phyloP scores from a whole-genome alignment of 1,284 basidiomycete species.

The Chalciporus piperatoides region DNA sequence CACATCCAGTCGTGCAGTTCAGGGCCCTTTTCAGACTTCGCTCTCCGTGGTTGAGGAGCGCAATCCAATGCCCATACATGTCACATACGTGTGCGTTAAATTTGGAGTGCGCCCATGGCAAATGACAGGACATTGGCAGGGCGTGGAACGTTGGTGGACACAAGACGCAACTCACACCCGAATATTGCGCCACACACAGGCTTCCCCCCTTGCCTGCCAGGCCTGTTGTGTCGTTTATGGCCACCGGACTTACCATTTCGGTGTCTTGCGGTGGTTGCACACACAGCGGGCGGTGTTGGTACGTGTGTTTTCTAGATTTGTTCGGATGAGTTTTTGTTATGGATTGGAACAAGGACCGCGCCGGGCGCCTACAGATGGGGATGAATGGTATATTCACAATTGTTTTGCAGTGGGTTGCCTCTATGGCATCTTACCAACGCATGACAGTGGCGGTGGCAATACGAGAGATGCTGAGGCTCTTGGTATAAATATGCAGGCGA shows the following conservation, averaged over 20 bases:
- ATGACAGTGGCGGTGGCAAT: constrained; percentile 6
- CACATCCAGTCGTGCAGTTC: neutral
- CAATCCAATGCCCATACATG: neutral
- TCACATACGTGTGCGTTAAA: neutral
- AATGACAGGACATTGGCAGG: neutral
- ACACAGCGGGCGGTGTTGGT: constrained; percentile 4
- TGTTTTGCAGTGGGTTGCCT: neutral
- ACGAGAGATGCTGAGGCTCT: neutral
- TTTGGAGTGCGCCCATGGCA: neutral
- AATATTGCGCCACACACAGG: neutral
- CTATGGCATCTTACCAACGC: neutral
- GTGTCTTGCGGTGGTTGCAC: neutral
- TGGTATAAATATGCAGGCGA: constrained; percentile 19
- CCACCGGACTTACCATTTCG: neutral
- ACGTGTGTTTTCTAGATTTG: constrained; percentile 7
- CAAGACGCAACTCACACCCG: neutral
- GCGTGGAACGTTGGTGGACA: neutral
- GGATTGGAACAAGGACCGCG: neutral
- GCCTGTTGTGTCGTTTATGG: neutral
- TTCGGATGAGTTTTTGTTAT: constrained; percentile 1
- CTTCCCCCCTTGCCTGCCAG: neutral
- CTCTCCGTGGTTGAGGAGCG: neutral
- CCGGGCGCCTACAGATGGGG: constrained; percentile 13
- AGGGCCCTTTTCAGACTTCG: constrained; percentile 2
- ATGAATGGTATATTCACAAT: constrained; percentile 1